phyloP scores from a whole-genome alignment of 768 basidiomycete species.

The Kwoniella dejecticola region DNA sequence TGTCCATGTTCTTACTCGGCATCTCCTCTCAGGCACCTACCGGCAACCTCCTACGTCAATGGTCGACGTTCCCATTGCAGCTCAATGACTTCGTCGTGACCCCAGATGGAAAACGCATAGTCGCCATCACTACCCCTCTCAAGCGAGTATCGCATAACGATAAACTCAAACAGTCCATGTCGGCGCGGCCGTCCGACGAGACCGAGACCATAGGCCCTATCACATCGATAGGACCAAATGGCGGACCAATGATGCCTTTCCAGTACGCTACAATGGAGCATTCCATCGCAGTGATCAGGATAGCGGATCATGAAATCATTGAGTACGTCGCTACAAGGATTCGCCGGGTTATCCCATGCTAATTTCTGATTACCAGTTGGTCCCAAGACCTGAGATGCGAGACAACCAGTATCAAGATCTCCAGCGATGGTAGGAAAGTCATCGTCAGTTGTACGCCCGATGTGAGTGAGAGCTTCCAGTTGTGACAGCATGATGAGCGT shows the following conservation, averaged over 20 bases:
- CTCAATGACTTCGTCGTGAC: conserved; percentile 84
- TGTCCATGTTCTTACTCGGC: too few species aligned
- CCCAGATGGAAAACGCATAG: conserved; percentile 77
- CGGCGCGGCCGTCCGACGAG: conserved; percentile 27
- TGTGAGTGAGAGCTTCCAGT: conserved; percentile 66
- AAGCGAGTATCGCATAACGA: conserved; percentile 33
- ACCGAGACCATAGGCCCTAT: conserved; percentile 14
- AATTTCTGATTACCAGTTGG: conserved; percentile 11
- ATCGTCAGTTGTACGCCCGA: conserved; percentile 85
- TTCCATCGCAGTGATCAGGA: conserved; percentile 32
- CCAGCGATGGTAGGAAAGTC: conserved; percentile 80
- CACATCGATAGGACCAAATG: conserved; percentile 17
- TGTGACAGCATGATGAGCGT: not conserved
- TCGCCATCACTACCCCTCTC: conserved; percentile 68
- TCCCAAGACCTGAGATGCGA: conserved; percentile 60
- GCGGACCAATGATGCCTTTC: conserved; percentile 22
- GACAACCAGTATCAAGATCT: conserved; percentile 82
- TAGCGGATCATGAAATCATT: conserved; percentile 36
- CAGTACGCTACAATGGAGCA: conserved; percentile 47
- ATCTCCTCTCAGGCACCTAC: conserved; percentile 78
- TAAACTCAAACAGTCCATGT: conserved; percentile 43
- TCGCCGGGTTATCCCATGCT: too few species aligned
- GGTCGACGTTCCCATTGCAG: conserved; percentile 72
- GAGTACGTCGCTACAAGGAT: too few species aligned
- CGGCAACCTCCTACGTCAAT: conserved; percentile 71